Percentiles rank a stretch among this genome's conserved stretches.
These are phyloP conservation scores for Globisporangium parvum DNA, from an alignment of 352 stramenopile species.

Conservation along the genomic window DNA sequence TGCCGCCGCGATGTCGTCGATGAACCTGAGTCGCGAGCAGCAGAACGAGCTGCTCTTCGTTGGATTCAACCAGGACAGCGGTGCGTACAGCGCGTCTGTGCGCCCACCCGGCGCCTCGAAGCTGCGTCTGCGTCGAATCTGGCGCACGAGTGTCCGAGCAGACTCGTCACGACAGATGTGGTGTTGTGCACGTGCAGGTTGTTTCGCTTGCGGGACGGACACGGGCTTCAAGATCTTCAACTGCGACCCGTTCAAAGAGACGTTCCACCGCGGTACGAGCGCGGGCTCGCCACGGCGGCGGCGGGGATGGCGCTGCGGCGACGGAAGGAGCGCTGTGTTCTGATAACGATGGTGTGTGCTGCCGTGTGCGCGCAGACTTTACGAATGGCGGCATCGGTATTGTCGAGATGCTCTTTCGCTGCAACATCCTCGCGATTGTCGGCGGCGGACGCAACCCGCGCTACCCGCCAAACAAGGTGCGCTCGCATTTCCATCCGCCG, in stretches of 20 bases:
- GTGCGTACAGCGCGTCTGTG: constrained; percentile 21
- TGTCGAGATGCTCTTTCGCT: constrained; percentile 99
- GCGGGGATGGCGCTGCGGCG: neutral
- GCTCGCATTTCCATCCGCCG: neutral
- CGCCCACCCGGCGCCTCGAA: neutral
- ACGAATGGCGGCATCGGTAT: constrained; percentile 94
- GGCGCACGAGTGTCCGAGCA: neutral
- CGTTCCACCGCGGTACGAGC: constrained; percentile 87
- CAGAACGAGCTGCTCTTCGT: constrained; percentile 93
- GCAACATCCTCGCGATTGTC: constrained; percentile 96
- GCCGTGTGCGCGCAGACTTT: constrained; percentile 60
- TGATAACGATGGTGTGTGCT: constrained; percentile 3
- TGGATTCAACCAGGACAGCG: constrained; percentile 93
- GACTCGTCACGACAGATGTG: neutral
- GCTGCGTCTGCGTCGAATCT: neutral
- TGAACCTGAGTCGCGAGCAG: constrained; percentile 85
- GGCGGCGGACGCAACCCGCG: constrained; percentile 88
- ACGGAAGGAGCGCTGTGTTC: neutral
- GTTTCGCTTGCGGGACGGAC: constrained; percentile 93
- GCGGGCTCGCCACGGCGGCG: neutral
- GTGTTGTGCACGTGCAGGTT: constrained; percentile 41
- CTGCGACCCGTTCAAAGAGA: constrained; percentile 96
- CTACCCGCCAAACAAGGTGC: constrained; percentile 95
- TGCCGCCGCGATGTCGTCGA: constrained; percentile 38
- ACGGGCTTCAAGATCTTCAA: constrained; percentile 99